Conservation (phyloP, 345 rosid genomes). For the Arabidopsis arenosa region DNA sequence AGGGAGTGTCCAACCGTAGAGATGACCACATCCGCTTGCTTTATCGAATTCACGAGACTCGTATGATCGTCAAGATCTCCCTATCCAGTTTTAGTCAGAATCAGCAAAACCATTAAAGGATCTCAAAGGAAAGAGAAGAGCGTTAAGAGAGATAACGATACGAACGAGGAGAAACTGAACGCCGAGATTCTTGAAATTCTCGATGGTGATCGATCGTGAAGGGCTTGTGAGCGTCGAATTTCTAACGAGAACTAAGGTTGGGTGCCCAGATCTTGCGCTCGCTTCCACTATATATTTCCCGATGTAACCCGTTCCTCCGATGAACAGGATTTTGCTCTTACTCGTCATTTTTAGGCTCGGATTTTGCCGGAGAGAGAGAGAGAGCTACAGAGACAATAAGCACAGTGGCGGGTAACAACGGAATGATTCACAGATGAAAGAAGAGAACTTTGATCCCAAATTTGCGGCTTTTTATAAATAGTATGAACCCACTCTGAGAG, state of each 20-base stretch:
- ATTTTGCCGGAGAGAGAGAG: not conserved
- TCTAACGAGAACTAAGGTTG: constrained; percentile 40
- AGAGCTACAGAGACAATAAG: not conserved
- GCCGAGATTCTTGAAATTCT: constrained; percentile 44
- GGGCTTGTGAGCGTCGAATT: constrained; percentile 46
- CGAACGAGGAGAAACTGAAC: constrained; percentile 46
- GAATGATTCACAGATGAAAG: constrained; percentile 4
- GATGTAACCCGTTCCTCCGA: constrained; percentile 48
- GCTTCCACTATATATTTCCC: constrained; percentile 49
- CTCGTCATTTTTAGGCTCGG: constrained; percentile 36
- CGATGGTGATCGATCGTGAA: constrained; percentile 31
- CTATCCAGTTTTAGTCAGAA: constrained; percentile 34
- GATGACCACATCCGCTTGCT: constrained; percentile 66
- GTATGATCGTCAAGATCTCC: constrained; percentile 60
- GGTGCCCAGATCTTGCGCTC: constrained; percentile 47
- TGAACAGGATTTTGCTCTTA: constrained; percentile 48
- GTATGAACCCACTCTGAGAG: not conserved
- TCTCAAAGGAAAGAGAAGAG: not conserved
- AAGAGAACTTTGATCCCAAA: constrained; percentile 17
- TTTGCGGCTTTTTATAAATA: not conserved
- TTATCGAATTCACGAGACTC: constrained; percentile 60
- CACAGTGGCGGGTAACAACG: constrained; percentile 11
- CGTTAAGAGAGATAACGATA: not conserved
- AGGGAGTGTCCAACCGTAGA: constrained; percentile 50
- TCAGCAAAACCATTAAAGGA: not conserved